Conservation (phyloP, 2,329 filamentous ascomycete genomes). For the Aureobasidium sp. region DNA sequence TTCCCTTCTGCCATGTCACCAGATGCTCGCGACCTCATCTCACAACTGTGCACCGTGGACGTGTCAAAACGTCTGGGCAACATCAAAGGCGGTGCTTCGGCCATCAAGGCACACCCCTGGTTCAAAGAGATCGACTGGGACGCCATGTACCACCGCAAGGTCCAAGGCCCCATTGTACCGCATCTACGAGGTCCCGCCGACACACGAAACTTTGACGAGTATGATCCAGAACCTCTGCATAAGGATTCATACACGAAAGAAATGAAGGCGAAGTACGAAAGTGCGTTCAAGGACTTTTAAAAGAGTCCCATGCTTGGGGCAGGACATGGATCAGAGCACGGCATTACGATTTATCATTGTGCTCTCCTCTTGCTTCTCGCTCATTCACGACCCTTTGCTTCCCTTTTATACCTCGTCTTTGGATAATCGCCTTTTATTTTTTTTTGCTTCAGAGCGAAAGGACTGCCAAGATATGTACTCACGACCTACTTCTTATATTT, state of each 20-base stretch:
- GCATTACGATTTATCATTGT: background rate
- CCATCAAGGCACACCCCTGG: slow-evolving; percentile 69
- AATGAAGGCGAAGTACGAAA: slow-evolving; percentile 60
- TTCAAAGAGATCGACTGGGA: slow-evolving; percentile 69
- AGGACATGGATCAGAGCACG: background rate
- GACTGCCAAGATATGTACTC: background rate
- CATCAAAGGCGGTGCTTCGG: slow-evolving; percentile 61
- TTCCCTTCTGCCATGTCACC: slow-evolving; percentile 63
- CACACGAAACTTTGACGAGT: slow-evolving; percentile 73
- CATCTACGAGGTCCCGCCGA: slow-evolving; percentile 64
- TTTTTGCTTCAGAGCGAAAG: background rate
- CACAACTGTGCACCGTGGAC: slow-evolving; percentile 68
- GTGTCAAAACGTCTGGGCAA: slow-evolving; percentile 71
- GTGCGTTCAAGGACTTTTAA: slow-evolving; percentile 65
- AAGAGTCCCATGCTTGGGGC: background rate
- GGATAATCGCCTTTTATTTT: background rate
- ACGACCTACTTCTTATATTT: background rate
- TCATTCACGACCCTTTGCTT: background rate
- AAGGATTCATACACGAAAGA: slow-evolving; percentile 61
- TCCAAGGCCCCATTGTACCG: slow-evolving; percentile 66
- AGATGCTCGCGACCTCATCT: slow-evolving; percentile 66
- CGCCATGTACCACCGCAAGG: slow-evolving; percentile 55
- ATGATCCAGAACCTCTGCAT: slow-evolving; percentile 64
- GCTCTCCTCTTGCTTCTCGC: background rate
- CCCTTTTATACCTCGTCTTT: background rate